Conservation (phyloP, 208 protist genomes). For the Willaertia magna region DNA sequence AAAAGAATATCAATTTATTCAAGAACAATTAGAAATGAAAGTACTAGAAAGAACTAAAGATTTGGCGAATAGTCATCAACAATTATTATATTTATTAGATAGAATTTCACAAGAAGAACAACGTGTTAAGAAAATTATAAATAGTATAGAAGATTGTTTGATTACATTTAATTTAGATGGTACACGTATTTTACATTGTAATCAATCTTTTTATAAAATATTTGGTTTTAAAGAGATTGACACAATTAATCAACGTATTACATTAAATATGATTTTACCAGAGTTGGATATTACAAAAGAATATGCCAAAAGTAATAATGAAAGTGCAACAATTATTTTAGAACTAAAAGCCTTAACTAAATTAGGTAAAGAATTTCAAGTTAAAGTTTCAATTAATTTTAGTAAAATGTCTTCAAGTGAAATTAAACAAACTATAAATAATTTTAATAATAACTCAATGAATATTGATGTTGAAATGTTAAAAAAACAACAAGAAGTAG, state of each 20-base stretch:
- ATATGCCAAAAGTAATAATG: too few species aligned
- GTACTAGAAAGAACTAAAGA: not conserved
- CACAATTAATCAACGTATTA: too few species aligned
- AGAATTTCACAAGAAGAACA: not conserved
- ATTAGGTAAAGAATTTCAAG: not conserved
- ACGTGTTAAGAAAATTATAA: not conserved
- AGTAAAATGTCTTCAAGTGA: not conserved
- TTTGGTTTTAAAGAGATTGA: too few species aligned
- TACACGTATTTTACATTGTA: not conserved
- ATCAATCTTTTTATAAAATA: not conserved
- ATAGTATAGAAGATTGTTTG: not conserved
- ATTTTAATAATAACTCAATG: too few species aligned
- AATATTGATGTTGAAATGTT: not conserved
- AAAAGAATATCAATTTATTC: not conserved
- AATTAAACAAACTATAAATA: not conserved
- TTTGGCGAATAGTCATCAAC: not conserved
- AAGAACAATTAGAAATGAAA: not conserved
- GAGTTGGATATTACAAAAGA: too few species aligned
- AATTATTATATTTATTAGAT: not conserved
- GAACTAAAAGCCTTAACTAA: not conserved
- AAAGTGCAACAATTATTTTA: too few species aligned
- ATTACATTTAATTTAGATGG: not conserved
- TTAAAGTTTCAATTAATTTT: not conserved
- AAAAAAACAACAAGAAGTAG: not conserved
- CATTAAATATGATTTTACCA: too few species aligned